Evolutionary conservation across 1,284 basidiomycete species (phyloP).

Genomic region (Papiliotrema flavescens): DNA sequence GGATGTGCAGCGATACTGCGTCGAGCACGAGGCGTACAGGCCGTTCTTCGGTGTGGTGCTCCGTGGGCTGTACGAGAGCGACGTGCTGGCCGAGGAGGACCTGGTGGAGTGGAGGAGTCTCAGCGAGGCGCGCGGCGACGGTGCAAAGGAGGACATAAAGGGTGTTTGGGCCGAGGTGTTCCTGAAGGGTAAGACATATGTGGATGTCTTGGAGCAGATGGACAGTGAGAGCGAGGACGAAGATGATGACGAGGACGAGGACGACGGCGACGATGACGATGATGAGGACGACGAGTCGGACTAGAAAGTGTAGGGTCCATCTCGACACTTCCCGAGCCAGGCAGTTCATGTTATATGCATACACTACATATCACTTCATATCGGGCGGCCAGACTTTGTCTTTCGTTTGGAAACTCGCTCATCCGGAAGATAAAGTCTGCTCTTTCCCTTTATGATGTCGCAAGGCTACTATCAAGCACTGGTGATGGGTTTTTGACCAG

Average conservation of each 20-base stretch:
- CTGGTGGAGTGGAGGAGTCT: conserved; percentile 48
- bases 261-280: conserved; percentile 15
- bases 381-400: neutral
- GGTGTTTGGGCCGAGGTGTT: conserved; percentile 31
- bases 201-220: conserved; percentile 46
- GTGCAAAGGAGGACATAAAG: conserved; percentile 35
- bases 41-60: conserved; percentile 46
- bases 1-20: conserved; percentile 24
- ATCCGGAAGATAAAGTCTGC: neutral
- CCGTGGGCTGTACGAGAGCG: conserved; percentile 47
- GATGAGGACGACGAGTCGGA: conserved; percentile 10
- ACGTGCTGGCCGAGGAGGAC: conserved; percentile 45
- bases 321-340: too few relatives aligned
- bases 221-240: conserved; percentile 43
- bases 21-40: conserved; percentile 18
- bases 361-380: neutral
- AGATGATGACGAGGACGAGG: conserved; percentile 33
- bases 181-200: conserved; percentile 42
- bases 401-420: neutral
- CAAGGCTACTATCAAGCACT: conserved; percentile 45
- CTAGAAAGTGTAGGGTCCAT: too few relatives aligned
- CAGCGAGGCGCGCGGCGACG: conserved; percentile 37
- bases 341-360: too few relatives aligned
- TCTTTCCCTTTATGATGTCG: conserved; percentile 19
- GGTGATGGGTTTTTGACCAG: conserved; percentile 33